These are phyloP conservation scores for Fusarium compactum DNA, from an alignment of 2,329 filamentous ascomycete genomes.

Conservation along the genomic window DNA sequence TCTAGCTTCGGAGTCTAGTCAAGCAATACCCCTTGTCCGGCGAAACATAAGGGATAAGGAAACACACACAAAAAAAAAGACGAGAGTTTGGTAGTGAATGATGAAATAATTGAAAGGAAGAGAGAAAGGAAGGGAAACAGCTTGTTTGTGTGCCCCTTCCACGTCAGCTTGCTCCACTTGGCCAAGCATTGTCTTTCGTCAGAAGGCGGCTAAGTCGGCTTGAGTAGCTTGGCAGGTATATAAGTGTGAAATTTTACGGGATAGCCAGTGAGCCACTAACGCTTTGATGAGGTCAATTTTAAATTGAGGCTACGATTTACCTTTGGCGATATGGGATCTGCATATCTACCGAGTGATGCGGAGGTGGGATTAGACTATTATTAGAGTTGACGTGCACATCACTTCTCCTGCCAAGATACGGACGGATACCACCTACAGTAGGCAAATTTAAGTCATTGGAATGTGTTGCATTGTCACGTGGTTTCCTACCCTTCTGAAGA, in stretches of 20 bases:
- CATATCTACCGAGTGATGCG: background rate
- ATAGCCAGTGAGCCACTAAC: constrained; percentile 1
- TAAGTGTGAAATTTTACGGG: background rate
- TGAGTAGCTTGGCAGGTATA: constrained; percentile 31
- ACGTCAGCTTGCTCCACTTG: constrained; percentile 46
- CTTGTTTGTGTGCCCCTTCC: constrained; percentile 15
- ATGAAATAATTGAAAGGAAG: background rate
- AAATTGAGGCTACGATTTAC: background rate
- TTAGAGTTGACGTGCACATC: background rate
- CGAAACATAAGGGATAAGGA: constrained; percentile 8
- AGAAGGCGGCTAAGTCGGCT: constrained; percentile 30
- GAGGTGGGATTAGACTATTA: background rate
- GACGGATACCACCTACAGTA: no score
- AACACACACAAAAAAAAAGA: background rate
- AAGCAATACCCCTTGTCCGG: constrained; percentile 6
- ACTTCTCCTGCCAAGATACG: background rate
- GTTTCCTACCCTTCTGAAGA: no score
- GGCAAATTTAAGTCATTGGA: background rate
- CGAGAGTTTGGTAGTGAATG: background rate
- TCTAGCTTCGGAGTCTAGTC: constrained; percentile 16
- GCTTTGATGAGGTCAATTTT: background rate
- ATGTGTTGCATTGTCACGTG: no score
- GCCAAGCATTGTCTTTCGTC: constrained; percentile 33
- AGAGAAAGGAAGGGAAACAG: background rate
- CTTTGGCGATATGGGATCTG: background rate